A percentile compares a stretch with the other conserved stretches of the same genome.
Evolutionary conservation across 352 stramenopile genomes (phyloP).

Genomic region (Globisporangium viniferum): DNA sequence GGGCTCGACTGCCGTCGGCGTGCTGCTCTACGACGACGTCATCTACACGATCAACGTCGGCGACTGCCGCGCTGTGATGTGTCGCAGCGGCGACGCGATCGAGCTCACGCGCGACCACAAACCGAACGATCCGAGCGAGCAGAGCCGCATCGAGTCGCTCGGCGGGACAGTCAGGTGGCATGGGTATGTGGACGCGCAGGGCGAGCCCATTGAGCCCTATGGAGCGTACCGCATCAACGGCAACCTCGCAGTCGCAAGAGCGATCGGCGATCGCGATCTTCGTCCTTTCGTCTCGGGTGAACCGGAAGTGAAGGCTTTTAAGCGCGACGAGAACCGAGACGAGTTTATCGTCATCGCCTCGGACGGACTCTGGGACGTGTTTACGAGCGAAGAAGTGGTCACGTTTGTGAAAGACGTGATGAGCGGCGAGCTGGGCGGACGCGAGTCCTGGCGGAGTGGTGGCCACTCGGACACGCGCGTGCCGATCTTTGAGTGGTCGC

Average conservation of each 20-base stretch:
- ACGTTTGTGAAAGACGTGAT: constrained; percentile 90
- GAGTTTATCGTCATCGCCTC: constrained; percentile 93
- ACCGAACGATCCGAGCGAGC: constrained; percentile 81
- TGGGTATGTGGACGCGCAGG: constrained; percentile 80
- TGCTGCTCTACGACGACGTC: constrained; percentile 72
- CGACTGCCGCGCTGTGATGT: constrained; percentile 93
- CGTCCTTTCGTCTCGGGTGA: constrained; percentile 84
- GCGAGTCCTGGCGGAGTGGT: constrained; percentile 78
- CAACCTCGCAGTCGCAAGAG: constrained; percentile 88
- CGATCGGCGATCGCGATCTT: constrained; percentile 88
- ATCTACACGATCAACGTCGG: constrained; percentile 92
- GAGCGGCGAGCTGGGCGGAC: constrained; percentile 73
- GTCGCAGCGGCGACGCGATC: constrained; percentile 64
- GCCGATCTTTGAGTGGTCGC: constrained; percentile 88
- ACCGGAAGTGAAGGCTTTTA: constrained; percentile 75
- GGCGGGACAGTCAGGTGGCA: constrained; percentile 90
- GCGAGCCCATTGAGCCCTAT: constrained; percentile 86
- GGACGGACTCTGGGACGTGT: constrained; percentile 94
- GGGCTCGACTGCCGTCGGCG: constrained; percentile 70
- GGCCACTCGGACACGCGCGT: constrained; percentile 81
- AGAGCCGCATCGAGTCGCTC: constrained; percentile 66
- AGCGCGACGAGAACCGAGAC: constrained; percentile 75
- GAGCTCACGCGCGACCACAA: constrained; percentile 89
- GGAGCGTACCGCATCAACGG: constrained; percentile 92
- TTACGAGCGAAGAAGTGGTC: constrained; percentile 89